These are phyloP conservation scores for Podaxis sp. DNA, from an alignment of 768 basidiomycete species.

Conservation along the genomic window DNA sequence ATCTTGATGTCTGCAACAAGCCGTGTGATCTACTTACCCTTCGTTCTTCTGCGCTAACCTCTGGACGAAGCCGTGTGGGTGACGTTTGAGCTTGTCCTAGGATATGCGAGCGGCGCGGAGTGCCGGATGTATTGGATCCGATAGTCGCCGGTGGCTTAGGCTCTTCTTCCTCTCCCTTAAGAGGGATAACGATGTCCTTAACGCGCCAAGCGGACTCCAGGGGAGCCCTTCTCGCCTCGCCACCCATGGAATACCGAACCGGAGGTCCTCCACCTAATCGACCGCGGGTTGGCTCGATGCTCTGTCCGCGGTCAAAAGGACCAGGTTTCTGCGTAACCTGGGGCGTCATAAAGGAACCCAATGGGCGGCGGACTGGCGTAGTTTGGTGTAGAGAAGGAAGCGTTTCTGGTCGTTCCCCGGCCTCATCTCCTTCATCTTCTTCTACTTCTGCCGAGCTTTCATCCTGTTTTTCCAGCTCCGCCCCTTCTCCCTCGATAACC, in stretches of 20 bases:
- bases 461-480: constrained; percentile 15
- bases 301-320: constrained; percentile 14
- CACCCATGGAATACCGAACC: constrained; percentile 44
- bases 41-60: constrained; percentile 46
- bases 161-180: constrained; percentile 11
- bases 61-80: constrained; percentile 18
- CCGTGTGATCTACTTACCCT: constrained; percentile 29
- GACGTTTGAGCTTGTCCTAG: constrained; percentile 10
- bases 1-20: not conserved
- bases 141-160: constrained; percentile 4
- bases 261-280: constrained; percentile 17
- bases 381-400: constrained; percentile 20
- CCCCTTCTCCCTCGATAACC: constrained; percentile 15
- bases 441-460: constrained; percentile 17
- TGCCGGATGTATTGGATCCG: not conserved
- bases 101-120: constrained; percentile 2
- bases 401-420: constrained; percentile 20
- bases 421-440: constrained; percentile 24
- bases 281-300: constrained; percentile 15
- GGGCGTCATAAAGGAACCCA: constrained; percentile 60
- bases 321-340: constrained; percentile 32
- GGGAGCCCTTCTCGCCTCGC: constrained; percentile 46
- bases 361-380: constrained; percentile 30
- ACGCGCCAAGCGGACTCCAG: constrained; percentile 57
- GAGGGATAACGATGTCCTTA: constrained; percentile 51